Base-by-base conservation (phyloP, 2,329 filamentous ascomycete species). In the Trichoderma atrobrunneum region DNA sequence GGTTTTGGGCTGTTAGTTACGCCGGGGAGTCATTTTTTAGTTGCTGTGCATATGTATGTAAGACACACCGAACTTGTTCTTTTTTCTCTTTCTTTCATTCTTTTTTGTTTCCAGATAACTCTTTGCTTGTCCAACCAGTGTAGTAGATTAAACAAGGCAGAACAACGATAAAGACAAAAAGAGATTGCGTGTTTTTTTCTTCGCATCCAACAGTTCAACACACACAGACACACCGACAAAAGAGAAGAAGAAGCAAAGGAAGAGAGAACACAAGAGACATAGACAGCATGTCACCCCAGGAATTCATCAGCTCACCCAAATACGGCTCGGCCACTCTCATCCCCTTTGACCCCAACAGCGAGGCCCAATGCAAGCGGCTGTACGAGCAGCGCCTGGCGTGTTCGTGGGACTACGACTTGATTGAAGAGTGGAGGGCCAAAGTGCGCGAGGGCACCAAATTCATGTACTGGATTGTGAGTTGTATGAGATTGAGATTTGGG, bases 311-410 rank as follows among this genome's bases (percentile, higher is more conserved):
- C 1, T 61, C 39, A 10, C 56, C 43, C n/a, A 59, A 72, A n/a
- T 24, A 66, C 18, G 43, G 36, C 54, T 24, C 30, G 12, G 70
- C 36, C 30, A 61, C 78, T 70, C 78, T 86, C 51, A 77, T 86
- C 24, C 84, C 84, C 10, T 87, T 82, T 82, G 84, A 87, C 72
- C 77, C 82, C 11, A 75, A 74, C 18, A 82, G 79, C 59, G 77
- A 78, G 10, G 76, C 77, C n/a, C 85, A 86, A 69, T 76, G 79
- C 39, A 73, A 81, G 70, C 78, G 85, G 48, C 76, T 86, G 76
- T 77, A 80, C 51, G 78, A 82, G 32, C 85, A 86, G 75, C 81
- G 85, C 16, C 75, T 85, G 14, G 81, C 82, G 4, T 87, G 85
- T 73, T 83, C 84, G 18, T 87, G 85, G 85, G 78, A 81, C 54